Evolutionary conservation across 2,329 filamentous ascomycete species (phyloP).

Genomic region (Lecanicillium sp.): DNA sequence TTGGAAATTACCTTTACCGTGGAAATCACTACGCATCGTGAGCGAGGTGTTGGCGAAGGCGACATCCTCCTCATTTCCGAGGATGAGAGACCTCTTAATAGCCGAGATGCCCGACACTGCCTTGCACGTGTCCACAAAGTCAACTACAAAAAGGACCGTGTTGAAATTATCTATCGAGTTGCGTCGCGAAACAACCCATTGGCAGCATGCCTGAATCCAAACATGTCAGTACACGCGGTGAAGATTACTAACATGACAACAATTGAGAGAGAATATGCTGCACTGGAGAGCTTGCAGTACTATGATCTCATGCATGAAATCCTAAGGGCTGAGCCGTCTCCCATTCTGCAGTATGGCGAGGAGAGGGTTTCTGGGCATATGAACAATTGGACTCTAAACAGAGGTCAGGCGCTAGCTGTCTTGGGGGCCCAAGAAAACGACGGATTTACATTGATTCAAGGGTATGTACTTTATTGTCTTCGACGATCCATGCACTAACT

Average conservation of each 20-base stretch:
- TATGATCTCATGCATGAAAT: constrained; percentile 96
- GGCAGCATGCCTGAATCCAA: constrained; percentile 55
- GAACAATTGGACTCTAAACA: constrained; percentile 75
- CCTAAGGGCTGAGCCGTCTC: constrained; percentile 79
- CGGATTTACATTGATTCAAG: constrained; percentile 93
- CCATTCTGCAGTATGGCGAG: constrained; percentile 72
- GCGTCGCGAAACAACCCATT: constrained; percentile 59
- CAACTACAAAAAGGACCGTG: constrained; percentile 68
- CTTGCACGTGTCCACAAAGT: constrained; percentile 76
- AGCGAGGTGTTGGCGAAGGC: constrained; percentile 68
- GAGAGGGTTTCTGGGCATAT: constrained; percentile 61
- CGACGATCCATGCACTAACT: constrained; percentile 21
- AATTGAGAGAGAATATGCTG: constrained; percentile 90
- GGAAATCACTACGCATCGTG: constrained; percentile 59
- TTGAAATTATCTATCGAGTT: constrained; percentile 82
- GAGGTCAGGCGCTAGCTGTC: constrained; percentile 83
- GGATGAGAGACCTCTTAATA: constrained; percentile 58
- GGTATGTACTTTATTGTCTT: constrained; percentile 36
- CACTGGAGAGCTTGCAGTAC: constrained; percentile 82
- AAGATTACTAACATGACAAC: constrained; percentile 92
- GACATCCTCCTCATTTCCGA: constrained; percentile 84
- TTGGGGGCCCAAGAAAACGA: constrained; percentile 91
- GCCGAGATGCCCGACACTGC: constrained; percentile 64
- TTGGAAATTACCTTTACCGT: constrained; percentile 85
- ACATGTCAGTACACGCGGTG: constrained; percentile 60